phyloP scores from a whole-genome alignment of 768 basidiomycete species.

The Mycena maculata region DNA sequence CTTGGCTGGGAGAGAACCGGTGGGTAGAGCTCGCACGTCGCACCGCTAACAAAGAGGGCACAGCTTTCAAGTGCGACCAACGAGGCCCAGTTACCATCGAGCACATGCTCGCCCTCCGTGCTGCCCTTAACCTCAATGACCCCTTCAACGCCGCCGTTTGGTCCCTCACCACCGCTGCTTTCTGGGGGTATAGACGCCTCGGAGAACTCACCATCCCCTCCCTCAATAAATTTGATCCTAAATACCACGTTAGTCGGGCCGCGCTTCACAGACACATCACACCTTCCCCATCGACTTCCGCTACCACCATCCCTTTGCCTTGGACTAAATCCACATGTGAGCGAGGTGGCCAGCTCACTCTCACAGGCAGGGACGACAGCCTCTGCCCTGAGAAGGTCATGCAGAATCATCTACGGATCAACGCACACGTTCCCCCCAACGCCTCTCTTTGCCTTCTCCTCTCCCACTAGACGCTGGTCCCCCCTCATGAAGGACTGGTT shows the following conservation, averaged over 20 bases:
- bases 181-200: conserved; percentile 49
- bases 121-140: conserved; percentile 37
- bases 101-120: too few relatives aligned
- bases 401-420: conserved; percentile 33
- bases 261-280: background rate
- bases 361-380: conserved; percentile 28
- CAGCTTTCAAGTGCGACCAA: conserved; percentile 31
- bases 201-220: conserved; percentile 43
- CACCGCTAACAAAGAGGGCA: conserved; percentile 37
- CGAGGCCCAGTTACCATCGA: conserved; percentile 50
- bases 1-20: conserved; percentile 48
- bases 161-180: conserved; percentile 47
- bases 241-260: conserved; percentile 14
- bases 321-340: conserved; percentile 45
- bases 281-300: conserved; percentile 36
- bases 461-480: conserved; percentile 4
- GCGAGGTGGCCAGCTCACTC: conserved; percentile 21
- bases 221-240: conserved; percentile 22
- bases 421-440: too few relatives aligned
- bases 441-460: conserved; percentile 31
- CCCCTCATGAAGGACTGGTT: conserved; percentile 23
- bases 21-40: conserved; percentile 35
- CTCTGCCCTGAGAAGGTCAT: conserved; percentile 36
- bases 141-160: conserved; percentile 49
- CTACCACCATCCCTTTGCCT: too few relatives aligned